Evolutionary conservation across 176 grass and related monocot genomes (phyloP).

Genomic region (Oryza officinalis): DNA sequence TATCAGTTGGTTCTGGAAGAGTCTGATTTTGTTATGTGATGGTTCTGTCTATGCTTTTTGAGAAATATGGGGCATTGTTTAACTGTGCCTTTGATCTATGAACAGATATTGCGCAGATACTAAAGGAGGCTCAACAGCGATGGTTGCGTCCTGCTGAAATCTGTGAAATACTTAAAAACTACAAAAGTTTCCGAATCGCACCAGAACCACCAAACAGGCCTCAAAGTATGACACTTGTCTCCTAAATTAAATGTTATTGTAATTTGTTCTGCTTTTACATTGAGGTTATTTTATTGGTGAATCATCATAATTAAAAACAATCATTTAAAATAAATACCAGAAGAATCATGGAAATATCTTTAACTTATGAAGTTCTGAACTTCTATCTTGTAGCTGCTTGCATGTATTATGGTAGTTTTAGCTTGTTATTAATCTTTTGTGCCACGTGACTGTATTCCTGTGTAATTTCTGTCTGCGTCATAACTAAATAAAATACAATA

Average conservation of each 20-base stretch:
- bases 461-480: neutral
- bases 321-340: neutral
- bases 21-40: neutral
- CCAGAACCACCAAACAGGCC: constrained; percentile 83
- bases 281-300: neutral
- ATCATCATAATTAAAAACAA: neutral
- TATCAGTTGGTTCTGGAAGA: neutral
- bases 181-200: constrained; percentile 66
- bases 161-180: constrained; percentile 88
- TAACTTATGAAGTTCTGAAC: constrained; percentile 1
- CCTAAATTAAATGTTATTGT: neutral
- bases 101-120: constrained; percentile 86
- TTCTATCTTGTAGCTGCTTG: neutral
- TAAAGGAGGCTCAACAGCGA: constrained; percentile 74
- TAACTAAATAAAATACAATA: neutral
- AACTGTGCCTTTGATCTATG: constrained; percentile 10
- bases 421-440: neutral
- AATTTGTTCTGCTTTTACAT: neutral
- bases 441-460: neutral
- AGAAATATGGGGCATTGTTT: neutral
- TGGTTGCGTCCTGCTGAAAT: constrained; percentile 93
- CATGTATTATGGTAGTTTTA: neutral
- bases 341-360: neutral
- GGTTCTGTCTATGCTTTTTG: neutral
- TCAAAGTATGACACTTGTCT: constrained; percentile 56